Base-by-base conservation (phyloP, 78 protist genomes). In the Dictyostelium firmibasis region DNA sequence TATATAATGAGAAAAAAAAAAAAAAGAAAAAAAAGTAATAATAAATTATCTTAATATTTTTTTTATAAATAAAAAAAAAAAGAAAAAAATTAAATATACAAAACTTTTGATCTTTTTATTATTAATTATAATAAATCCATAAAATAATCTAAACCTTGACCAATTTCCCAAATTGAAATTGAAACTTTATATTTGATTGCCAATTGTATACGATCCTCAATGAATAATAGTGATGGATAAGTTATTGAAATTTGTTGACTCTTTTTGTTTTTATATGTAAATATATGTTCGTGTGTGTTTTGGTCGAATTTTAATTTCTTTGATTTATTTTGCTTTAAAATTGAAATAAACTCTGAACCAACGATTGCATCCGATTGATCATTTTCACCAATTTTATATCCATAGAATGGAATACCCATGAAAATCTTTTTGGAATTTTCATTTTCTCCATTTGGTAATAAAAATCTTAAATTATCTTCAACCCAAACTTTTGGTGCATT, bases 111-210 rank as follows among this genome's bases (percentile, higher is more conserved):
- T n/a, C n/a, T 41, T 5, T n/a, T n/a, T n/a, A n/a, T n/a, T n/a
- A 50, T 74, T 13, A 9, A 31, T 74, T 85, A 75, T 75, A 85
- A 75, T 75, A 85, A 53, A 85, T 85, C 84, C 57, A 33, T 47
- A 35, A 75, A 85, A 53, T 75, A 75, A 85, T 85, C 60, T 33
- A 77, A 70, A 25, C 84, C 92, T 69, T 89, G 94, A 70, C 94
- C 94, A 53, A 89, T 69, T 50, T 89, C 94, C 94, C 94, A 89
- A 81, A 89, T 81, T 31, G 94, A 57, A 2, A 89, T 64, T 0
- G 94, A 89, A 33, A 29, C 69, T 69, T 43, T 47, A 69, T 35
- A 81, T 57, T 89, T n/a, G 20, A 18, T 67, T 35, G 94, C 86
- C 10, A 89, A 47, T 69, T 64, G 35, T 4, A 89, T 29, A 41